Evolutionary conservation across 2,329 filamentous ascomycete species (phyloP), one percentile per base, ranked within the genome.

Genomic region (Lachnellula arida): DNA sequence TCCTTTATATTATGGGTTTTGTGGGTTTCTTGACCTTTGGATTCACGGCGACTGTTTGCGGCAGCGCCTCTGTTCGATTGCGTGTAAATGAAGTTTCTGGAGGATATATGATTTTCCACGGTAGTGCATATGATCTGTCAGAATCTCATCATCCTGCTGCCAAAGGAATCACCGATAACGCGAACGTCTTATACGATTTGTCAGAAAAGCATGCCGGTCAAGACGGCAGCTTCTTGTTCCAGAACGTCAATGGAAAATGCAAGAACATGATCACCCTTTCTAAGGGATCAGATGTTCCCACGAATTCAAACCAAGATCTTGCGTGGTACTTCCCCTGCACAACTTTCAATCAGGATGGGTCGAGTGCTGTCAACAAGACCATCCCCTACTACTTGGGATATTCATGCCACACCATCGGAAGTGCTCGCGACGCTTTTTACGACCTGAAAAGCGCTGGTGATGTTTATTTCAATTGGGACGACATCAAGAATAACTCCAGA

Each of bases 281-380:
- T 1, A 70, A 80, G 1, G 78, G 78, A 54, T 95, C 92, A 0
- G 87, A 91, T 65, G 85, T 99, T 8, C 91, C 92, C 1, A 88
- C 87, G 5, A 86, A 96, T 69, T 74, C 72, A 25, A 75, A 86
- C 51, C 84, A 82, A 6, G 85, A 96, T 55, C 75, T 99, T 59
- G 94, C 87, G 1, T 99, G 94, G 93, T 99, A 99, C 71, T 97
- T 97, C 70, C 94, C 94, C 2, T 99, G 94, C 78, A 86, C 81
- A 4, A 79, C 88, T 1, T 95, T 92, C 78, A 95, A 95, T 63
- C 94, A 97, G 73, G 94, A 99, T 69, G 94, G 94, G 23, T 96
- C 91, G 1, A 83, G 80, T 23, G 73, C 82, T 59, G 86, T 88
- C 1, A 97, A 99, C 70, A 72, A 76, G 43, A 92, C 90, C 0